phyloP scores from a whole-genome alignment of 805 yeast species.

The baker's yeast (Saccharomyces cerevisiae) region DNA sequence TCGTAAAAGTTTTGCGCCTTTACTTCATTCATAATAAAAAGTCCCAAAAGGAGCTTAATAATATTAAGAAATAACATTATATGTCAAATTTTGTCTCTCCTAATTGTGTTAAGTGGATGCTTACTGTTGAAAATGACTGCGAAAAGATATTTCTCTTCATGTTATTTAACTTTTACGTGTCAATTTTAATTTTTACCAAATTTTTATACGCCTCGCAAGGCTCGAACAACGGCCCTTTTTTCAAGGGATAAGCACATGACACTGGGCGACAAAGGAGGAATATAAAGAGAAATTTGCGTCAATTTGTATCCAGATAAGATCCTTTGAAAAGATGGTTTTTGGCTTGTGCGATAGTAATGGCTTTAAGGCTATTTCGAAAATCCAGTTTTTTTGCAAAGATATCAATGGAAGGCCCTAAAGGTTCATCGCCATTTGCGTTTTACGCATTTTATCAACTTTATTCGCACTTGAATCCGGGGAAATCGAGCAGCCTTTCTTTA shows the following conservation, averaged over 20 bases:
- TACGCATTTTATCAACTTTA: conserved; percentile 29
- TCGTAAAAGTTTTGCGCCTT: conserved; percentile 26
- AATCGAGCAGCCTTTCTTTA: conserved; percentile 4
- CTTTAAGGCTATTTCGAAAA: too few relatives aligned
- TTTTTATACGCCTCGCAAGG: neutral
- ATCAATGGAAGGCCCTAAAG: conserved; percentile 2
- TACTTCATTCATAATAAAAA: neutral
- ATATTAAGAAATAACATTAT: neutral
- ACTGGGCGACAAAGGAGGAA: neutral
- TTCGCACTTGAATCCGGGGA: conserved; percentile 8
- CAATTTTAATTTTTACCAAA: neutral
- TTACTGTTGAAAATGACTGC: neutral
- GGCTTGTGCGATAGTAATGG: neutral
- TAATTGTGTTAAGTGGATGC: neutral
- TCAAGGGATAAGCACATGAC: neutral
- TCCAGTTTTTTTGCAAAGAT: neutral
- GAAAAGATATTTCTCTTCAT: neutral
- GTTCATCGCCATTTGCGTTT: conserved; percentile 26
- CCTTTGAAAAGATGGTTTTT: neutral
- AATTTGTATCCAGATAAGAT: neutral
- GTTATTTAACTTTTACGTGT: neutral
- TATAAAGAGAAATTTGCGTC: neutral
- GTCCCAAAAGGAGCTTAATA: neutral
- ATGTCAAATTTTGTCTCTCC: neutral
- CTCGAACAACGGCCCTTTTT: neutral